Conservation (phyloP, 148 eudicot genomes). For the Pharnaceum exiguum region DNA sequence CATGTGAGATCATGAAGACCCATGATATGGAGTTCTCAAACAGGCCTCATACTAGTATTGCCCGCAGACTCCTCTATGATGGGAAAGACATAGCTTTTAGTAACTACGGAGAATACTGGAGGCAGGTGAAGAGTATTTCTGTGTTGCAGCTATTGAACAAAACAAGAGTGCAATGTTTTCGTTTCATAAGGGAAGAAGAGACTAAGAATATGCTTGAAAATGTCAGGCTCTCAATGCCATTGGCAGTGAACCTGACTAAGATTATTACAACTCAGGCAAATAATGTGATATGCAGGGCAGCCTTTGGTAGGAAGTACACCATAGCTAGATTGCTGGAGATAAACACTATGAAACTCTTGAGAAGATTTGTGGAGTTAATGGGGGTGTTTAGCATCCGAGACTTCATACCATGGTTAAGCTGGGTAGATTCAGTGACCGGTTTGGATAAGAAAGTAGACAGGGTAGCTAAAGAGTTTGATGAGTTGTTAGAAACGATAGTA, state of each 20-base stretch:
- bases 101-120: slow-evolving; percentile 37
- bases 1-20: slow-evolving; percentile 35
- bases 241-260: slow-evolving; percentile 37
- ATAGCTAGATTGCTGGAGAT: slow-evolving; percentile 8
- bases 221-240: slow-evolving; percentile 3
- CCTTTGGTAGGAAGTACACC: slow-evolving; percentile 36
- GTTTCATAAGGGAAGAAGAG: slow-evolving; percentile 46
- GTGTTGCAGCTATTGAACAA: slow-evolving; percentile 41
- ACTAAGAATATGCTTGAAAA: slow-evolving; percentile 23
- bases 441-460: slow-evolving; percentile 21
- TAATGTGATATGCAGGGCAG: slow-evolving; percentile 33
- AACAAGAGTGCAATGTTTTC: slow-evolving; percentile 39
- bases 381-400: slow-evolving; percentile 25
- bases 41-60: slow-evolving; percentile 11
- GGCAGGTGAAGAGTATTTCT: slow-evolving; percentile 29
- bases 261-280: slow-evolving; percentile 16
- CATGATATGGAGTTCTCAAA: slow-evolving; percentile 41
- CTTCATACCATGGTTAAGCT: slow-evolving; percentile 33
- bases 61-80: slow-evolving; percentile 7
- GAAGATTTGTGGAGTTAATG: slow-evolving; percentile 13
- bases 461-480: slow-evolving; percentile 23
- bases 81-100: slow-evolving; percentile 25
- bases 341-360: slow-evolving; percentile 9
- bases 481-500: slow-evolving; percentile 23
- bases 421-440: slow-evolving; percentile 29